phyloP scores from a whole-genome alignment of 352 stramenopile genomes.

The Phytophthora colocasiae region DNA sequence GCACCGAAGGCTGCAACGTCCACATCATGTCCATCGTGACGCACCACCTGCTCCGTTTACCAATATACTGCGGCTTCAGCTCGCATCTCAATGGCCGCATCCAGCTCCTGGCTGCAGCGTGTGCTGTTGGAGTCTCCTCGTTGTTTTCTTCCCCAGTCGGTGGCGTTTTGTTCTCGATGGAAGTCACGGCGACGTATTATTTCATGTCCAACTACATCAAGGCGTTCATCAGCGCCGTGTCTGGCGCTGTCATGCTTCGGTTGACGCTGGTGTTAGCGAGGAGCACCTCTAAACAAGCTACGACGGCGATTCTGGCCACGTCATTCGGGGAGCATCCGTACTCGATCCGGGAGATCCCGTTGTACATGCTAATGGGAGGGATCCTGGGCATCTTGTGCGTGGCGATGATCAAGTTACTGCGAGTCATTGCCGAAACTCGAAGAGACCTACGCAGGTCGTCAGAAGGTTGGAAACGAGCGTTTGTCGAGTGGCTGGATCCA shows the following conservation, averaged over 20 bases:
- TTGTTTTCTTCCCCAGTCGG: not conserved
- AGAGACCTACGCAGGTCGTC: slow-evolving; percentile 12
- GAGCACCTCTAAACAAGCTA: not conserved
- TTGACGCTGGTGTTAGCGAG: not conserved
- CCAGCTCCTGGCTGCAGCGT: not conserved
- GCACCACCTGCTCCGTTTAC: not conserved
- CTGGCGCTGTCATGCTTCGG: not conserved
- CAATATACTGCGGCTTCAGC: not conserved
- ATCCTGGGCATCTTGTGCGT: not conserved
- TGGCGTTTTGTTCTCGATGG: slow-evolving; percentile 1
- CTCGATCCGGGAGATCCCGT: not conserved
- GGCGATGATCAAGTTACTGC: slow-evolving; percentile 1
- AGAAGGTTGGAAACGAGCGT: not conserved
- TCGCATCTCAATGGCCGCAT: not conserved
- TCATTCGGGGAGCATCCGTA: not conserved
- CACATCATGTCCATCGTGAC: not conserved
- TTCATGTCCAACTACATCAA: slow-evolving; percentile 1
- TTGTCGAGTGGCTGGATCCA: not conserved
- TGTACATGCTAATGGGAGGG: not conserved
- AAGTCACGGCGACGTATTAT: not conserved
- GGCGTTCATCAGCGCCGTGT: slow-evolving; percentile 1
- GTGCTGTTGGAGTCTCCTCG: not conserved
- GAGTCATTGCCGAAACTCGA: slow-evolving; percentile 43
- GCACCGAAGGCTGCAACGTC: not conserved
- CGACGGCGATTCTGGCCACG: not conserved